phyloP scores from a whole-genome alignment of 768 basidiomycete species.

The Psilocybe cyanescens region DNA sequence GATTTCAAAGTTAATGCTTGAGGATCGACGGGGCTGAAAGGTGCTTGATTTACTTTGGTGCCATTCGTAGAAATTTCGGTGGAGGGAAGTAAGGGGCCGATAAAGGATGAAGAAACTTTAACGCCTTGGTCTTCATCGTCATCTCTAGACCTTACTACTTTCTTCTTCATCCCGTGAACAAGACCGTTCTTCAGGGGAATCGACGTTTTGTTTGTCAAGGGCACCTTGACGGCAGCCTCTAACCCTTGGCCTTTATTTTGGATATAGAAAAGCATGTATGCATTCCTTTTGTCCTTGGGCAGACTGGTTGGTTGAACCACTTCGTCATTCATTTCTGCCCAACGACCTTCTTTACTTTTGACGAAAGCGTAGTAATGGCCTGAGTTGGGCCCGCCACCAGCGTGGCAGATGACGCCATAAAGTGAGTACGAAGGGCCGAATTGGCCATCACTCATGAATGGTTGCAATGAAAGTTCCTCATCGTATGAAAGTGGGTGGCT shows the following conservation, averaged over 20 bases:
- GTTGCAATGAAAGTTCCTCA: constrained; percentile 69
- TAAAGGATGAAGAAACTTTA: constrained; percentile 54
- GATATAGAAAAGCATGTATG: constrained; percentile 94
- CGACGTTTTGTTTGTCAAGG: constrained; percentile 23
- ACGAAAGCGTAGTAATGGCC: constrained; percentile 95
- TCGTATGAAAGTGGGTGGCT: constrained; percentile 78
- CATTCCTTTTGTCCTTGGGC: constrained; percentile 72
- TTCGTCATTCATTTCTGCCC: constrained; percentile 97
- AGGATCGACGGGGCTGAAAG: constrained; percentile 27
- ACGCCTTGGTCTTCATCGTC: constrained; percentile 54
- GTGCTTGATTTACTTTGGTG: constrained; percentile 25
- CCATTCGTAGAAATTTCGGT: constrained; percentile 28
- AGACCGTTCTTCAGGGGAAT: constrained; percentile 39
- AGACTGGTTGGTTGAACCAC: constrained; percentile 50
- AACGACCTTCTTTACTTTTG: constrained; percentile 67
- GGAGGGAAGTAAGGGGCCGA: constrained; percentile 70
- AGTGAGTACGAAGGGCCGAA: constrained; percentile 82
- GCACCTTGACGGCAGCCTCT: constrained; percentile 58
- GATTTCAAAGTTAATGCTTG: constrained; percentile 34
- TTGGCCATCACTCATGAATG: constrained; percentile 83
- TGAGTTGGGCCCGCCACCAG: constrained; percentile 90
- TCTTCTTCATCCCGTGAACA: constrained; percentile 55
- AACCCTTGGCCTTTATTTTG: constrained; percentile 77
- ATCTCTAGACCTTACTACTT: constrained; percentile 39
- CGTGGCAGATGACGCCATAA: constrained; percentile 93